Evolutionary conservation across 352 stramenopile species (phyloP).

Genomic region (Pythium oligandrum): DNA sequence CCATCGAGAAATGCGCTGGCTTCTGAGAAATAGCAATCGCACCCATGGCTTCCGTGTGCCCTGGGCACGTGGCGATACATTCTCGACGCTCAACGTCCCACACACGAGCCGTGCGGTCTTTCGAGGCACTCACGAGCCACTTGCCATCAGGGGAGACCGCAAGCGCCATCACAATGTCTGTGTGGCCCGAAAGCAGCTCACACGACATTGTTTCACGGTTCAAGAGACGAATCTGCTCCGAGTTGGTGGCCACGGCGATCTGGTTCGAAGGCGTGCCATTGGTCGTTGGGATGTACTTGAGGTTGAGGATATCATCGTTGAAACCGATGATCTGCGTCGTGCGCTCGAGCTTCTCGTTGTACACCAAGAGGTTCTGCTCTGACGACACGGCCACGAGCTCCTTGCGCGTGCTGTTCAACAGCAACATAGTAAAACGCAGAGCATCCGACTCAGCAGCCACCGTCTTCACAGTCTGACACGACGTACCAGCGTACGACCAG

Average conservation of each 20-base stretch:
- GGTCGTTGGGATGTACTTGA: constrained; percentile 90
- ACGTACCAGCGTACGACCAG: constrained; percentile 36
- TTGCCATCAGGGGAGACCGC: constrained; percentile 85
- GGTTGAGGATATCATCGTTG: constrained; percentile 98
- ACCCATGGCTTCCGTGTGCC: constrained; percentile 94
- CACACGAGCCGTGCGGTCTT: constrained; percentile 91
- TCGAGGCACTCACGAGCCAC: constrained; percentile 92
- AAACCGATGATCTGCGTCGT: constrained; percentile 87
- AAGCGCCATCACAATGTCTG: constrained; percentile 96
- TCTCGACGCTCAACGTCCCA: constrained; percentile 80
- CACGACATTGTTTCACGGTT: constrained; percentile 90
- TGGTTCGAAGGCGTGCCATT: constrained; percentile 50
- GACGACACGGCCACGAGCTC: constrained; percentile 75
- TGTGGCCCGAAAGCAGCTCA: constrained; percentile 95
- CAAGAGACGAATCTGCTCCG: constrained; percentile 93
- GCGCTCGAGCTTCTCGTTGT: constrained; percentile 61
- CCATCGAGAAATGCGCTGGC: constrained; percentile 54
- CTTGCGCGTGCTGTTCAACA: constrained; percentile 44
- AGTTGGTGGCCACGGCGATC: constrained; percentile 96
- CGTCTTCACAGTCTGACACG: constrained; percentile 42
- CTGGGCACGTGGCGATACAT: constrained; percentile 87
- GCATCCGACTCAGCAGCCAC: constrained; percentile 40
- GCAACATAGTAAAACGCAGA: constrained; percentile 48
- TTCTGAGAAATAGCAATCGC: constrained; percentile 92
- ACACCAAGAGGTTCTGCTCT: constrained; percentile 87